A percentile compares a stretch with the other conserved stretches of the same genome.
These are phyloP conservation scores for Delphinella strobiligena DNA, from an alignment of 2,329 filamentous ascomycete genomes.

Conservation along the genomic window DNA sequence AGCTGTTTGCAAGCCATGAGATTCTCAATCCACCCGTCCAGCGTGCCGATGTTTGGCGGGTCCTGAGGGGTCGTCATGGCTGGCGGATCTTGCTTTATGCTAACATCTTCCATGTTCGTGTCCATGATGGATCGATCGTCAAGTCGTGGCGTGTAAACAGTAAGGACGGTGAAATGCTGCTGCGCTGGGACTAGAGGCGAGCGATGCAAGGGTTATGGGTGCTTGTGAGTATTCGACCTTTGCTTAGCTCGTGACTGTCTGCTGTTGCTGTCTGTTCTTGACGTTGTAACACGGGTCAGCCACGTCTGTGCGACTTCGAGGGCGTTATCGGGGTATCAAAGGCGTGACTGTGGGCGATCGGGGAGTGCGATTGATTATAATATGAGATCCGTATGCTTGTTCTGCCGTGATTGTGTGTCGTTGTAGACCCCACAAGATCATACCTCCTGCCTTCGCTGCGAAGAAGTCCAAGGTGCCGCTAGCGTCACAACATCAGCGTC, in stretches of 20 bases:
- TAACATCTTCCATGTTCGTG: constrained; percentile 98
- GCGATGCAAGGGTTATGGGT: too few species aligned
- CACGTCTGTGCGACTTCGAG: too few species aligned
- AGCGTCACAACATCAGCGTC: too few species aligned
- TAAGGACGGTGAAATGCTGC: neutral
- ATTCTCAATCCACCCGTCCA: constrained; percentile 97
- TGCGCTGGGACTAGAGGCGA: neutral
- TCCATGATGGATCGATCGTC: constrained; percentile 50
- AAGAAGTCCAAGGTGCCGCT: too few species aligned
- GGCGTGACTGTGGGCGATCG: neutral
- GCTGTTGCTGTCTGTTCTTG: too few species aligned
- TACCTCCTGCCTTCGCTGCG: too few species aligned
- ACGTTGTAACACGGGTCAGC: too few species aligned
- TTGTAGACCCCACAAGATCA: too few species aligned
- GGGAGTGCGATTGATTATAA: neutral
- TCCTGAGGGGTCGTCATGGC: constrained; percentile 62
- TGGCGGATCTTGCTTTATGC: constrained; percentile 66
- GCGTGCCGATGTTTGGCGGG: constrained; percentile 77
- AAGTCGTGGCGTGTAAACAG: neutral
- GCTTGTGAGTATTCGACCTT: too few species aligned
- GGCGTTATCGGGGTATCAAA: neutral
- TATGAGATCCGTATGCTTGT: too few species aligned
- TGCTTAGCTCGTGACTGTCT: too few species aligned
- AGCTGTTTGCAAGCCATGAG: constrained; percentile 99
- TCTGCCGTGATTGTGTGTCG: too few species aligned